Percentiles rank a stretch among this genome's conserved stretches.
phyloP scores from a whole-genome alignment of 1,139 yeast genomes.

The Groenewaldozyma auringiensis region DNA sequence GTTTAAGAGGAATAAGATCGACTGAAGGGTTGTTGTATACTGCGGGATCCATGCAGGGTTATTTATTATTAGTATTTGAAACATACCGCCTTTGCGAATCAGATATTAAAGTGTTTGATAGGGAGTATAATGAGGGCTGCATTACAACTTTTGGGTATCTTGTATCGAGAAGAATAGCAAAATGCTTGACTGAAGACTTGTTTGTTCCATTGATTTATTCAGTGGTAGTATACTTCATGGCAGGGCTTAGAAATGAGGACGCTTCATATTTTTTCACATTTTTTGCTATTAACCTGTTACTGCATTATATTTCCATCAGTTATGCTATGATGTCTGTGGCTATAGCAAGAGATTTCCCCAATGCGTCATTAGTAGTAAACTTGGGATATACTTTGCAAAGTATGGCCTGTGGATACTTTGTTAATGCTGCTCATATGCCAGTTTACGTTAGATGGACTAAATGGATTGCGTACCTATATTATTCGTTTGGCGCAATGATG shows the following conservation, averaged over 20 bases:
- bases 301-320: constrained; percentile 49
- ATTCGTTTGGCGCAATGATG: constrained; percentile 60
- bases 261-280: constrained; percentile 51
- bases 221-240: constrained; percentile 57
- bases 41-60: constrained; percentile 58
- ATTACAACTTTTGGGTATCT: constrained; percentile 62
- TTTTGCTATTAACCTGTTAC: constrained; percentile 51
- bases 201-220: constrained; percentile 55
- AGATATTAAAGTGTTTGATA: constrained; percentile 62
- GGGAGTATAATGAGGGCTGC: constrained; percentile 69
- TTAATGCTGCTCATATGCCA: constrained; percentile 66
- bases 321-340: constrained; percentile 53
- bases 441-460: constrained; percentile 83
- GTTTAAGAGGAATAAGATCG: constrained; percentile 62
- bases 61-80: constrained; percentile 62
- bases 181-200: constrained; percentile 61
- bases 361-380: constrained; percentile 57
- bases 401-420: constrained; percentile 76
- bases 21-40: constrained; percentile 57
- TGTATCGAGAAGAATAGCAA: constrained; percentile 58
- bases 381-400: constrained; percentile 63
- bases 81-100: constrained; percentile 60
- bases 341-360: constrained; percentile 54
- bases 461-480: constrained; percentile 70
- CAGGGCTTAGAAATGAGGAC: constrained; percentile 51